Percentiles rank a stretch among this genome's conserved stretches.
Evolutionary conservation across 1,139 yeast genomes (phyloP).

Genomic region (Geotrichum carabidarum): DNA sequence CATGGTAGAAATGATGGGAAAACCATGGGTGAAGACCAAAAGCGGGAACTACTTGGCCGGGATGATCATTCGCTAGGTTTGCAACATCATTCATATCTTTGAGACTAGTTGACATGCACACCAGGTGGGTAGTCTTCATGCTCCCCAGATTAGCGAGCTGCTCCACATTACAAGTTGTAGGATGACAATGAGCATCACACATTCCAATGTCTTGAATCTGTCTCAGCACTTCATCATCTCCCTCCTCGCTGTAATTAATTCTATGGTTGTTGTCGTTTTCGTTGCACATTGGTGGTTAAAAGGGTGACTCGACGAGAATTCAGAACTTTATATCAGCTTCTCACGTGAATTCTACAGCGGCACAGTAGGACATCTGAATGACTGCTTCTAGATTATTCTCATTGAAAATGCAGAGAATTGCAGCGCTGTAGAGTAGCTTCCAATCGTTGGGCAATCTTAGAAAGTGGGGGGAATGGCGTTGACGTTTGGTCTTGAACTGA

Average conservation of each 20-base stretch:
- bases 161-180: conserved; percentile 24
- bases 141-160: conserved; percentile 28
- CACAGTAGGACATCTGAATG: too few relatives aligned
- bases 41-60: conserved; percentile 48
- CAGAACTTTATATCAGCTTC: too few relatives aligned
- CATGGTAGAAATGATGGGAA: conserved; percentile 53
- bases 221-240: not conserved
- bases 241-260: not conserved
- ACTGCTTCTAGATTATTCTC: too few relatives aligned
- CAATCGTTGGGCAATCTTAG: too few relatives aligned
- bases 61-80: conserved; percentile 30
- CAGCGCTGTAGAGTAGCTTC: too few relatives aligned
- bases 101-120: conserved; percentile 39
- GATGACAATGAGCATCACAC: conserved; percentile 66
- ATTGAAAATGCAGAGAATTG: too few relatives aligned
- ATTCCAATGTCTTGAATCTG: conserved; percentile 23
- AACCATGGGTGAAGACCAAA: conserved; percentile 95
- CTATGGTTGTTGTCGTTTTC: too few relatives aligned
- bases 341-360: too few relatives aligned
- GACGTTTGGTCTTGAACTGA: too few relatives aligned
- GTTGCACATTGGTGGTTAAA: too few relatives aligned
- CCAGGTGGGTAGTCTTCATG: conserved; percentile 28
- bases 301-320: too few relatives aligned
- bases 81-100: conserved; percentile 38
- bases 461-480: too few relatives aligned